Conservation (phyloP, 331 rosid species). For the Quercus lobata region DNA sequence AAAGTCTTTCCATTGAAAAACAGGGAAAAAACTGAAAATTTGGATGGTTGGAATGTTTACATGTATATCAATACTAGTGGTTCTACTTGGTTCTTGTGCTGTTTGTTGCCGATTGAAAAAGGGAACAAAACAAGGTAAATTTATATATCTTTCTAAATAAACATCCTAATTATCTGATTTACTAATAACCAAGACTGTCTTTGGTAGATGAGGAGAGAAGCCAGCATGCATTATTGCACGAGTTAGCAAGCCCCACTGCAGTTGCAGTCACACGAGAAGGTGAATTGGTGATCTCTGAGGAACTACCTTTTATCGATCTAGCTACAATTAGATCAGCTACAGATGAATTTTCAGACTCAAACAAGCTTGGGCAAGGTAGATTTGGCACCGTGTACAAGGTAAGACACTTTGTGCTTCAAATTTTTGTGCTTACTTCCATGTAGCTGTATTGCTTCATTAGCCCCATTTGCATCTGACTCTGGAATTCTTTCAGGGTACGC, state of each 20-base stretch:
- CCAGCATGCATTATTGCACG: not conserved
- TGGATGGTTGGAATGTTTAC: not conserved
- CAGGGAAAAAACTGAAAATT: conserved; percentile 12
- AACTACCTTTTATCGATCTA: conserved; percentile 13
- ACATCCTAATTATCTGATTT: not conserved
- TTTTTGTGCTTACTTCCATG: not conserved
- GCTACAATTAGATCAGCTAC: conserved; percentile 1
- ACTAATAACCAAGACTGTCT: not conserved
- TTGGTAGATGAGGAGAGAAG: conserved; percentile 16
- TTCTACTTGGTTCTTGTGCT: not conserved
- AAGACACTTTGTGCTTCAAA: not conserved
- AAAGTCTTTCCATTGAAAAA: not conserved
- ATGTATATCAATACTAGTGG: not conserved
- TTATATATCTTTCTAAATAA: not conserved
- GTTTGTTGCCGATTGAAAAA: not conserved
- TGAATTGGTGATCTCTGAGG: conserved; percentile 9
- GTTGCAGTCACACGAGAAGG: conserved; percentile 8
- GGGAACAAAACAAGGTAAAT: not conserved
- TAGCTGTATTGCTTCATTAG: not conserved
- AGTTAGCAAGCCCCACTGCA: not conserved
- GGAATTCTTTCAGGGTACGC: not conserved
- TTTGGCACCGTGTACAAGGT: conserved; percentile 30
- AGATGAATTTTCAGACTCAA: conserved; percentile 14
- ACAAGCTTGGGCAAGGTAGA: conserved; percentile 21
- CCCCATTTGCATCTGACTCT: not conserved